phyloP scores from a whole-genome alignment of 2,329 filamentous ascomycete genomes.

The Fusarium piperis region DNA sequence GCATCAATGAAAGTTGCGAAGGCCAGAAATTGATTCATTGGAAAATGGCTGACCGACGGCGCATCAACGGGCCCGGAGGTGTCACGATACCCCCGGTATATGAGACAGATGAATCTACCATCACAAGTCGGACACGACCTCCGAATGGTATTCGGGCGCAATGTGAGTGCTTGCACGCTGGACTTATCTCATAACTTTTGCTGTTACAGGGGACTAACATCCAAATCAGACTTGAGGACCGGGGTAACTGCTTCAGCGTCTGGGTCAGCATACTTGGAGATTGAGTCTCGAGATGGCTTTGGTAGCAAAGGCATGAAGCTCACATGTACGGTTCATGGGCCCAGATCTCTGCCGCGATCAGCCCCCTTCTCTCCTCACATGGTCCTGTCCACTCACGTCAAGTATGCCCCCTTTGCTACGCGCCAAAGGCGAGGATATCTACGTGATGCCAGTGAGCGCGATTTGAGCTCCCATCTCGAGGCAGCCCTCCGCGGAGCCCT shows the following conservation, averaged over 20 bases:
- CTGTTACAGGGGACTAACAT: constrained; percentile 20
- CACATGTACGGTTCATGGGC: constrained; percentile 91
- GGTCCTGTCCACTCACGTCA: constrained; percentile 91
- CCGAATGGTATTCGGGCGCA: constrained; percentile 83
- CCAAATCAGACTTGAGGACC: constrained; percentile 79
- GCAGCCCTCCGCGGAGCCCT: constrained; percentile 89
- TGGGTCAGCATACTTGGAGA: constrained; percentile 87
- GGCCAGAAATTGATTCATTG: constrained; percentile 2
- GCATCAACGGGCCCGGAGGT: constrained; percentile 87
- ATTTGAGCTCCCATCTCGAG: constrained; percentile 90
- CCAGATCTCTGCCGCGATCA: constrained; percentile 87
- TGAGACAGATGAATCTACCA: constrained; percentile 57
- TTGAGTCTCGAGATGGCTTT: constrained; percentile 61
- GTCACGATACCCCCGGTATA: constrained; percentile 81
- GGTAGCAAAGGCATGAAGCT: constrained; percentile 81
- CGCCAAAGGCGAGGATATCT: constrained; percentile 84
- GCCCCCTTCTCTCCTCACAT: constrained; percentile 93
- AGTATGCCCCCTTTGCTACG: constrained; percentile 95
- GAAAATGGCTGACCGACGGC: constrained; percentile 82
- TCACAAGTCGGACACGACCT: constrained; percentile 64
- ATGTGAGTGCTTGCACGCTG: constrained; percentile 65
- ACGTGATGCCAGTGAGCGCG: constrained; percentile 85
- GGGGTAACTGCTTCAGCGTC: constrained; percentile 92
- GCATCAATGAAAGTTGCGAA: background rate
- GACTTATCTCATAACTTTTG: background rate